Percentiles rank a stretch among this genome's conserved stretches.
Evolutionary conservation across 176 grass and related monocot genomes (phyloP).

Genomic region (Cenchrus purpureus): DNA sequence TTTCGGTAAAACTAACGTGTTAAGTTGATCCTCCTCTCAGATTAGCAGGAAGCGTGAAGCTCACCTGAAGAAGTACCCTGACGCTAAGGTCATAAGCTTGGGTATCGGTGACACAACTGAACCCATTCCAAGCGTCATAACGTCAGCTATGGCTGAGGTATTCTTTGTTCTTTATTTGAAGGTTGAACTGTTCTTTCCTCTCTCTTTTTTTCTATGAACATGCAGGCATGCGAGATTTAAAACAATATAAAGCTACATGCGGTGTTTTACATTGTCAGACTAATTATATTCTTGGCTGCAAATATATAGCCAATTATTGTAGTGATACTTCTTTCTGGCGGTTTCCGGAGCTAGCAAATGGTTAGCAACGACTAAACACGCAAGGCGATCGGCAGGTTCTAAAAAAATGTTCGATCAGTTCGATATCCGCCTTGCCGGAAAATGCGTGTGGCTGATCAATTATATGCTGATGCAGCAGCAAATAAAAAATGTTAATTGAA

Average conservation of each 20-base stretch:
- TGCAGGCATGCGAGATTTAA: not conserved
- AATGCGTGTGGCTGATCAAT: not conserved
- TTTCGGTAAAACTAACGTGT: not conserved
- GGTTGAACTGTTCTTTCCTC: not conserved
- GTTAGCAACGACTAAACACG: not conserved
- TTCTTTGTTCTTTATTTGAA: not conserved
- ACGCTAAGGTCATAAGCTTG: slow-evolving; percentile 88
- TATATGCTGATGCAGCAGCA: not conserved
- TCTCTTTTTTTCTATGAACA: not conserved
- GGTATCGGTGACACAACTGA: slow-evolving; percentile 92
- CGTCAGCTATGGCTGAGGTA: slow-evolving; percentile 93
- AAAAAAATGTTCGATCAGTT: not conserved
- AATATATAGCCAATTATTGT: slow-evolving; percentile 19
- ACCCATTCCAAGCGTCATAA: slow-evolving; percentile 77
- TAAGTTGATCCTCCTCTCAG: slow-evolving; percentile 40
- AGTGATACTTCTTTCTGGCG: not conserved
- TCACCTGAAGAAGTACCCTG: slow-evolving; percentile 84
- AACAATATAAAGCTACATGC: not conserved
- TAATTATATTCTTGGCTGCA: slow-evolving; percentile 25
- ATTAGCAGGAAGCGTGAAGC: slow-evolving; percentile 67
- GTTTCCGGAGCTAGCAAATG: not conserved
- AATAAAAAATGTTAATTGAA: not conserved
- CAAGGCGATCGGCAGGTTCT: not conserved
- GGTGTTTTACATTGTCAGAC: not conserved
- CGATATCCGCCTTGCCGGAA: not conserved